Conservation (phyloP, 78 protist species). For the Emiliania huxleyi region DNA sequence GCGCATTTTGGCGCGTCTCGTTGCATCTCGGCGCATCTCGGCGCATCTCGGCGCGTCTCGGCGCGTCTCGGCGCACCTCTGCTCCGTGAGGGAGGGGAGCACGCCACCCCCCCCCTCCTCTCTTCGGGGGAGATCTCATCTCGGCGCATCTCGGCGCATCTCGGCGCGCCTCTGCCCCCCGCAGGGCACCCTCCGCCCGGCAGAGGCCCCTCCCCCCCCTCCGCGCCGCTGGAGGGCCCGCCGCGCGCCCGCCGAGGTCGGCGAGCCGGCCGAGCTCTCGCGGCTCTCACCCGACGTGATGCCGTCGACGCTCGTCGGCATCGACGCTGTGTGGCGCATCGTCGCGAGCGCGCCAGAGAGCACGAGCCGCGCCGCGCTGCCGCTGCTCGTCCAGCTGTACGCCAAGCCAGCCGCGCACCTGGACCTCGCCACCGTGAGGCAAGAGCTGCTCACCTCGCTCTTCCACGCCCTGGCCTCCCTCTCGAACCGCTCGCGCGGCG, state of each 20-base stretch:
- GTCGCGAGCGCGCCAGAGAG: background rate
- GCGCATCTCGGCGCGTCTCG: background rate
- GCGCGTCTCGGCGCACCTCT: background rate
- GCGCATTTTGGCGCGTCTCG: too few species aligned
- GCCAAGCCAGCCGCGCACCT: background rate
- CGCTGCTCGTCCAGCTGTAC: constrained; percentile 14
- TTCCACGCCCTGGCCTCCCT: background rate
- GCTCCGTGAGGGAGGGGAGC: background rate
- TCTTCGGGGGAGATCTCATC: too few species aligned
- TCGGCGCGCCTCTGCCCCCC: too few species aligned
- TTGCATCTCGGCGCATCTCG: too few species aligned
- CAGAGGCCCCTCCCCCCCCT: too few species aligned
- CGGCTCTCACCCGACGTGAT: background rate
- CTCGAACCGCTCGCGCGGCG: background rate
- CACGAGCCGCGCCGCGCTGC: background rate
- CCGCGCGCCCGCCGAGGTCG: background rate
- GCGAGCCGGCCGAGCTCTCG: background rate
- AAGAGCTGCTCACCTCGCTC: background rate
- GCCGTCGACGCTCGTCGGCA: background rate
- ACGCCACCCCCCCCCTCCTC: too few species aligned
- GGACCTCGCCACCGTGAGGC: background rate
- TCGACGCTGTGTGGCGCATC: background rate
- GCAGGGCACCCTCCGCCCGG: too few species aligned
- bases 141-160: too few species aligned
- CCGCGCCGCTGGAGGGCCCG: background rate